These are phyloP conservation scores for Fusarium goolgardi DNA, from an alignment of 2,329 filamentous ascomycete species.

Conservation along the genomic window DNA sequence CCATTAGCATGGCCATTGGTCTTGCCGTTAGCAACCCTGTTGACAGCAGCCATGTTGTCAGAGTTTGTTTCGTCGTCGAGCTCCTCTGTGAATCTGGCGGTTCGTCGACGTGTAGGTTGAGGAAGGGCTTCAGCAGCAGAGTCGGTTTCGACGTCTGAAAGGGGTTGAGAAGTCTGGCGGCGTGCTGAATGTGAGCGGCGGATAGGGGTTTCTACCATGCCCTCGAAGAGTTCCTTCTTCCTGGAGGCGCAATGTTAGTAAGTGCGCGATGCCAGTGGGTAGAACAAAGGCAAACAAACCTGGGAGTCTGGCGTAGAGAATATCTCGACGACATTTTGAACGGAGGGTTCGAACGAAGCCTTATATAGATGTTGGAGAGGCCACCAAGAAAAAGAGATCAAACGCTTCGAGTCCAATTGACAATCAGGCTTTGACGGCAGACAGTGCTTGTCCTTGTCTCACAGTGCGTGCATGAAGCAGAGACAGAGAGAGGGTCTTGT, in stretches of 20 bases:
- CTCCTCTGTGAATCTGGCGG: constrained; percentile 63
- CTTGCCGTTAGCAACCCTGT: constrained; percentile 41
- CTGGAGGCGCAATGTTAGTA: constrained; percentile 49
- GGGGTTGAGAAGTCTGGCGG: constrained; percentile 62
- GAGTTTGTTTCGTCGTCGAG: constrained; percentile 57
- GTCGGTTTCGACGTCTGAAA: constrained; percentile 63
- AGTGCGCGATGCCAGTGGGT: constrained; percentile 1
- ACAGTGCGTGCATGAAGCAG: constrained; percentile 15
- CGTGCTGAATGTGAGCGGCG: constrained; percentile 61
- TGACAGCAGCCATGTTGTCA: constrained; percentile 47
- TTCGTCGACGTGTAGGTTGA: constrained; percentile 59
- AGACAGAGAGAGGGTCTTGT: constrained; percentile 15
- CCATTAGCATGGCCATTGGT: constrained; percentile 42
- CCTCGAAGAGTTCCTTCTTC: constrained; percentile 71
- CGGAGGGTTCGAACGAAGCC: constrained; percentile 26
- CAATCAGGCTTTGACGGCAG: constrained; percentile 27
- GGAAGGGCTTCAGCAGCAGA: constrained; percentile 56
- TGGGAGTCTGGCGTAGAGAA: constrained; percentile 54
- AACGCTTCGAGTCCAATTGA: constrained; percentile 3
- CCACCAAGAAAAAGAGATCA: constrained; percentile 6
- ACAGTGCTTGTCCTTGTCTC: constrained; percentile 15
- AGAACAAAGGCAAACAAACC: constrained; percentile 44
- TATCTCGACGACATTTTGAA: constrained; percentile 54
- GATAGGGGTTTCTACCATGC: constrained; percentile 69
- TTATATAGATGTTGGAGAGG: constrained; percentile 44